These are phyloP conservation scores for Aegilops longissima DNA, from an alignment of 176 grass and related monocot species.

Conservation along the genomic window DNA sequence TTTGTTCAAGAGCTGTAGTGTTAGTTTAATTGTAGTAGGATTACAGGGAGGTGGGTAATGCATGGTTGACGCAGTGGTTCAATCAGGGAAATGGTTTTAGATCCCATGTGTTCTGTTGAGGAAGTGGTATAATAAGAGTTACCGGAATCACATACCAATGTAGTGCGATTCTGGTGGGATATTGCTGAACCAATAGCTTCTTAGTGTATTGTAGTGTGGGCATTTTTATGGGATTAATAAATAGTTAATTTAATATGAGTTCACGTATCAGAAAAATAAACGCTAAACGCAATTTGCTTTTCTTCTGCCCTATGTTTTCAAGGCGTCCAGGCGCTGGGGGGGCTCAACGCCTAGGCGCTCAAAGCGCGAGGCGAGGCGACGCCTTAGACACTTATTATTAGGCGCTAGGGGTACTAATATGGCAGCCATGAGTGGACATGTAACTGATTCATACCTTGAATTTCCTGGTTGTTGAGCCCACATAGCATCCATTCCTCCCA, in stretches of 20 bases:
- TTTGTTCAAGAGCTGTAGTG: neutral
- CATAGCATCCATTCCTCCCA: no score
- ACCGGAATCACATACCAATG: neutral
- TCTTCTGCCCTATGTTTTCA: no score
- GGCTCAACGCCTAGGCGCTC: no score
- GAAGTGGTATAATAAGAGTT: neutral
- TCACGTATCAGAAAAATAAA: conserved; percentile 6
- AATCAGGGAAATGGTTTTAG: neutral
- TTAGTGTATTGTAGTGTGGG: neutral
- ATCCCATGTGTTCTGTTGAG: neutral
- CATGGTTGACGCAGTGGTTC: neutral
- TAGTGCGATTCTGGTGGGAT: neutral
- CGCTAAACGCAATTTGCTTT: neutral
- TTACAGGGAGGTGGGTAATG: neutral
- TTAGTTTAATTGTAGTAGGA: neutral
- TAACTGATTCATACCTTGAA: no score
- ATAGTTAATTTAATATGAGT: neutral
- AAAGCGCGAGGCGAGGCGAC: no score
- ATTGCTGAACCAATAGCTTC: neutral
- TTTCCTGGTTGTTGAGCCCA: no score
- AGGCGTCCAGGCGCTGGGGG: no score
- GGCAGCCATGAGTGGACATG: no score
- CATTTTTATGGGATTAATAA: neutral
- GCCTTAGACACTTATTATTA: no score
- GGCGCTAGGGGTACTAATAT: no score